Conservation (phyloP, 2,329 filamentous ascomycete genomes). For the Ploettnerulaceae sp. region DNA sequence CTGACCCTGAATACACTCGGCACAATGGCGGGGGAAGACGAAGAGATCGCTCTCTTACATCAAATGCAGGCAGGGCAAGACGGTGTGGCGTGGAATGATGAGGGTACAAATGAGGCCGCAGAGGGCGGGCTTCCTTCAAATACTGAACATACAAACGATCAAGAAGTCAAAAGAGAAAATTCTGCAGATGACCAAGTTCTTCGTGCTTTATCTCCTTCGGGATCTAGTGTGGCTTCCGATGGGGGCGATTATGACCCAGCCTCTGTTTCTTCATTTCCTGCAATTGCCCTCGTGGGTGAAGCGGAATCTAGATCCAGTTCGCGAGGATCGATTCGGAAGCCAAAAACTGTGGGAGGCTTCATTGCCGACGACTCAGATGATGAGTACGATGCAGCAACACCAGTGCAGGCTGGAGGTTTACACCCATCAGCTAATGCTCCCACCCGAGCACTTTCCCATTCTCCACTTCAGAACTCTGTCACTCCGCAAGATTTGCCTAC, state of each 20-base stretch:
- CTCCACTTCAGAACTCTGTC: slow-evolving; percentile 31
- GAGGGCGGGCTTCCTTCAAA: slow-evolving; percentile 33
- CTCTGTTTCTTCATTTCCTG: slow-evolving; percentile 31
- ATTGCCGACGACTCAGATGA: slow-evolving; percentile 36
- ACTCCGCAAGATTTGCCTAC: slow-evolving; percentile 27
- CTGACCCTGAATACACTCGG: slow-evolving; percentile 2
- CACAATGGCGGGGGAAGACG: slow-evolving; percentile 35
- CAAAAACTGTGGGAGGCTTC: slow-evolving; percentile 34
- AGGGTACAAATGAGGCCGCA: slow-evolving; percentile 27
- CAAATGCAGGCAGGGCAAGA: slow-evolving; percentile 35
- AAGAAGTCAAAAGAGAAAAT: slow-evolving; percentile 35
- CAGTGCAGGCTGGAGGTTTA: slow-evolving; percentile 23
- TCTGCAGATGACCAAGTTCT: slow-evolving; percentile 36
- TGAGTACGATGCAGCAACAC: slow-evolving; percentile 30
- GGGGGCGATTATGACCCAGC: slow-evolving; percentile 34
- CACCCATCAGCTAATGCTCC: slow-evolving; percentile 27
- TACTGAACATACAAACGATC: slow-evolving; percentile 35
- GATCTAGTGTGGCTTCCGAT: slow-evolving; percentile 30
- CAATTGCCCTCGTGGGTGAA: slow-evolving; percentile 28
- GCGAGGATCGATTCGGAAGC: slow-evolving; percentile 31
- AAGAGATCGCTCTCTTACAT: slow-evolving; percentile 36
- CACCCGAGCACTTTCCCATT: slow-evolving; percentile 30
- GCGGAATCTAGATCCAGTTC: slow-evolving; percentile 33
- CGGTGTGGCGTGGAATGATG: slow-evolving; percentile 30
- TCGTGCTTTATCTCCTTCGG: slow-evolving; percentile 35